A percentile compares a stretch with the other conserved stretches of the same genome.
These are phyloP conservation scores for Wallacemonas sp. DNA, from an alignment of 208 protist genomes.

Conservation along the genomic window DNA sequence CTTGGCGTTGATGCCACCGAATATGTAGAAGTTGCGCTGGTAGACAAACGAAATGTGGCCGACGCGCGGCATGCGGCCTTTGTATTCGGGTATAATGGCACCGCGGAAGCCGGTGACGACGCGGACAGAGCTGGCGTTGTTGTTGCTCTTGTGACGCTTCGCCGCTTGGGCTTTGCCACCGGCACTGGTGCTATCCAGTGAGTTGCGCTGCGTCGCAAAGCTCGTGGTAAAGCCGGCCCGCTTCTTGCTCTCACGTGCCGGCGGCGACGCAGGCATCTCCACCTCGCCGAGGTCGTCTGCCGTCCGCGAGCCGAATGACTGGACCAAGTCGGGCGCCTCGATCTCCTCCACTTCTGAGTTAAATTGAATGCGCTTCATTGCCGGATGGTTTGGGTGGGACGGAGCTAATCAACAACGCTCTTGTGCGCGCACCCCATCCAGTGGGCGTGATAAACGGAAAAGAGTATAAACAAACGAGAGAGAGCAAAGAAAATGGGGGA, in stretches of 20 bases:
- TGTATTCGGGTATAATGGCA: conserved; percentile 67
- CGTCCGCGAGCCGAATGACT: background rate
- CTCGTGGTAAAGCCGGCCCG: background rate
- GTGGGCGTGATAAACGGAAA: too few species aligned
- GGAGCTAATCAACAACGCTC: too few species aligned
- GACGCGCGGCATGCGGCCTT: conserved; percentile 64
- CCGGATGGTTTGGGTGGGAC: background rate
- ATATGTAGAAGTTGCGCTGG: conserved; percentile 72
- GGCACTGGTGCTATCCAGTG: too few species aligned
- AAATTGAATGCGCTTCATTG: conserved; percentile 12
- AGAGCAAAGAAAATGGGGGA: too few species aligned
- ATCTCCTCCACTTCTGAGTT: conserved; percentile 6
- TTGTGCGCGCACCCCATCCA: too few species aligned
- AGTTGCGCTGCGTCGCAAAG: too few species aligned
- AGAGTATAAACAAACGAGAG: too few species aligned
- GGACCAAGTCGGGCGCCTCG: background rate
- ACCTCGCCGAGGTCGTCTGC: background rate
- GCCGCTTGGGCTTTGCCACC: too few species aligned
- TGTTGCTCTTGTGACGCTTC: background rate
- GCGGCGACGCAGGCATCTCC: background rate
- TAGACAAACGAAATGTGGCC: conserved; percentile 83
- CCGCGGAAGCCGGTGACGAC: conserved; percentile 52
- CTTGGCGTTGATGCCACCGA: conserved; percentile 71
- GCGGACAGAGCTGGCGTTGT: background rate
- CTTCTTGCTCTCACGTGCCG: background rate